Conservation (phyloP, 306 rosid genomes). For the Vigna nakashimae region DNA sequence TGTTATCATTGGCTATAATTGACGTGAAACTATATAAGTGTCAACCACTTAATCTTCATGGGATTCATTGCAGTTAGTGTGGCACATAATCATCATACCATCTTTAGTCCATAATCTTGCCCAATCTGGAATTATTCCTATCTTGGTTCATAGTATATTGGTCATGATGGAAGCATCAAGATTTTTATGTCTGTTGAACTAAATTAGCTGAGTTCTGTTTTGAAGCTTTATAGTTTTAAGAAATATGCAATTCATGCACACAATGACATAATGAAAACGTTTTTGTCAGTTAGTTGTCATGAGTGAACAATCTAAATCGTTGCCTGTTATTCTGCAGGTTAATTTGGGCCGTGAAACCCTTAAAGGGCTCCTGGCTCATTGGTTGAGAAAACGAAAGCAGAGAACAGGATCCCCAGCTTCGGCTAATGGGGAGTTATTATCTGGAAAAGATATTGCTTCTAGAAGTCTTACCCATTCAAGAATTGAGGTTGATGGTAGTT, state of each 20-base stretch:
- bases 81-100: slow-evolving; percentile 20
- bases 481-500: slow-evolving; percentile 75
- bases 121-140: slow-evolving; percentile 34
- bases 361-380: slow-evolving; percentile 92
- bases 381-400: slow-evolving; percentile 86
- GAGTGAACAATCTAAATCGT: slow-evolving; percentile 37
- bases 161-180: background rate
- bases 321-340: slow-evolving; percentile 63
- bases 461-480: slow-evolving; percentile 83
- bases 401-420: slow-evolving; percentile 71
- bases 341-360: slow-evolving; percentile 96
- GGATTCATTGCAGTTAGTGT: slow-evolving; percentile 29
- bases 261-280: slow-evolving; percentile 20
- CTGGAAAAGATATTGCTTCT: slow-evolving; percentile 77
- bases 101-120: slow-evolving; percentile 25
- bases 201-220: slow-evolving; percentile 17
- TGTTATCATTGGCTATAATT: slow-evolving; percentile 15
- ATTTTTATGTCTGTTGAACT: slow-evolving; percentile 22
- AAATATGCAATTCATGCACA: slow-evolving; percentile 32
- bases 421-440: slow-evolving; percentile 80
- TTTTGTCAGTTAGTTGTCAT: slow-evolving; percentile 29
- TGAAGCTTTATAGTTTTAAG: slow-evolving; percentile 25
- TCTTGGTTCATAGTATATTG: slow-evolving; percentile 21
- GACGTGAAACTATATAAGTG: slow-evolving; percentile 31
- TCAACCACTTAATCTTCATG: slow-evolving; percentile 12